These are phyloP conservation scores for Fusarium scirpi DNA, from an alignment of 2,329 filamentous ascomycete species.

Conservation along the genomic window DNA sequence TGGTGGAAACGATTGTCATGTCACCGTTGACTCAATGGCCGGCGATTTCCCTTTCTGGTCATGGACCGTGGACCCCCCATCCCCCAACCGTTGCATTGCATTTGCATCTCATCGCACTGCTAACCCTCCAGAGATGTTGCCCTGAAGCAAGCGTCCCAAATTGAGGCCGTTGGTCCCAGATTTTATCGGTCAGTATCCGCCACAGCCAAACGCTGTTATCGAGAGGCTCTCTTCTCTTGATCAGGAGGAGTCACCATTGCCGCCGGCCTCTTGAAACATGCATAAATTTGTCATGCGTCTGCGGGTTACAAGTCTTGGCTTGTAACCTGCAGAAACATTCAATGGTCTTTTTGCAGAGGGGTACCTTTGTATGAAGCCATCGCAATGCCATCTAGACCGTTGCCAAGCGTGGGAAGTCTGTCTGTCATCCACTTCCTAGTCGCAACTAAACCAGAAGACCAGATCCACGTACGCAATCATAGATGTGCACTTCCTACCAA, in stretches of 20 bases:
- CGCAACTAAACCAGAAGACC: slow-evolving; percentile 1
- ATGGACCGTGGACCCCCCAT: slow-evolving; percentile 21
- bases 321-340: slow-evolving; percentile 11
- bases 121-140: slow-evolving; percentile 21
- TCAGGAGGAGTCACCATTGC: slow-evolving; percentile 27
- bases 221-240: background rate
- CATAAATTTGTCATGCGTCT: slow-evolving; percentile 18
- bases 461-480: slow-evolving; percentile 20
- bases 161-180: slow-evolving; percentile 35
- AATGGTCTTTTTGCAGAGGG: slow-evolving; percentile 1
- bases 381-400: background rate
- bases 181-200: slow-evolving; percentile 13
- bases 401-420: slow-evolving; percentile 13
- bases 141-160: slow-evolving; percentile 28
- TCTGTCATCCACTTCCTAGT: background rate
- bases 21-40: slow-evolving; percentile 45
- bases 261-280: slow-evolving; percentile 30
- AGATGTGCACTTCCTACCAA: slow-evolving; percentile 20
- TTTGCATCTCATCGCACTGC: slow-evolving; percentile 31
- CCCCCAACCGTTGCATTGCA: slow-evolving; percentile 21
- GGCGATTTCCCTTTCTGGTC: slow-evolving; percentile 42
- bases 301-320: slow-evolving; percentile 19
- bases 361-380: slow-evolving; percentile 25
- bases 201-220: slow-evolving; percentile 12
- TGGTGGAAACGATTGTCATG: slow-evolving; percentile 30